Evolutionary conservation across 306 rosid species (phyloP).

Genomic region (Albizia julibrissin): DNA sequence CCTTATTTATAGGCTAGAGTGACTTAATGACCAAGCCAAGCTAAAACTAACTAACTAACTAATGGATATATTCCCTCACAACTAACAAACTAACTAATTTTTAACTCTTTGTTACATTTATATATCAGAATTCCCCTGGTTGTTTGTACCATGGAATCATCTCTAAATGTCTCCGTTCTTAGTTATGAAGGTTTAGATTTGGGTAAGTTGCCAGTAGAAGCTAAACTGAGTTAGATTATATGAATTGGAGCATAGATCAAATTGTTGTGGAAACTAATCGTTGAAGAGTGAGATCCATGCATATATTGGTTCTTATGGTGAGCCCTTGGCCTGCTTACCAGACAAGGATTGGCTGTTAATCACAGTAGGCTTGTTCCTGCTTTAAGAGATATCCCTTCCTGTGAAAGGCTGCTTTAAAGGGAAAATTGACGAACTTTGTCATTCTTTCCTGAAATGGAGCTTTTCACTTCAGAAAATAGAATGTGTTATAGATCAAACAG

Average conservation of each 20-base stretch:
- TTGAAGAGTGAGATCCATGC: constrained; percentile 10
- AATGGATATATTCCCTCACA: no score
- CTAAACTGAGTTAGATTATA: constrained; percentile 20
- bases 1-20: no score
- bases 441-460: constrained; percentile 24
- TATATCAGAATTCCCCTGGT: background rate
- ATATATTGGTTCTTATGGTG: constrained; percentile 6
- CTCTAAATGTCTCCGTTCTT: constrained; percentile 1
- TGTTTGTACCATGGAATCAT: background rate
- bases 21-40: no score
- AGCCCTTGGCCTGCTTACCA: constrained; percentile 19
- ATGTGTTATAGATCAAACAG: constrained; percentile 29
- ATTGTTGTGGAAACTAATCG: background rate
- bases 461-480: constrained; percentile 33
- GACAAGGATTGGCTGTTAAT: background rate
- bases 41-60: no score
- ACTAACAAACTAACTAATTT: no score
- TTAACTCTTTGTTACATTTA: no score
- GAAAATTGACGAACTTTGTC: constrained; percentile 5
- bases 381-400: constrained; percentile 21
- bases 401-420: constrained; percentile 10
- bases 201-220: constrained; percentile 13
- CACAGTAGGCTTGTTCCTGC: constrained; percentile 2
- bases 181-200: constrained; percentile 13
- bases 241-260: background rate